Conservation (phyloP, 2,329 filamentous ascomycete species). For the Sarocladium brachiariae region DNA sequence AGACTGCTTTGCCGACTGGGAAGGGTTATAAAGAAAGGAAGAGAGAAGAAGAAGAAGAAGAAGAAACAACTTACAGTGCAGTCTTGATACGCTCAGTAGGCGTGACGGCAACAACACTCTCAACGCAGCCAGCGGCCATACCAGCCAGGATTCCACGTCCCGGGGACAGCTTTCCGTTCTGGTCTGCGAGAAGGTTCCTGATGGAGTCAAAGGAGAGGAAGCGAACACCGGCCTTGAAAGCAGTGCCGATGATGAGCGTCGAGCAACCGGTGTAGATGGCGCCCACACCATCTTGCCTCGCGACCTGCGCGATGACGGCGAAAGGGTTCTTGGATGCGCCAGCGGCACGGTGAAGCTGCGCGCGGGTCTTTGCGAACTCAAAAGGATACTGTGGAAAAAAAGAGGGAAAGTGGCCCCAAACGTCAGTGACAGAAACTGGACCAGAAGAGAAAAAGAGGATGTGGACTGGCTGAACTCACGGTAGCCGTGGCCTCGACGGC, state of each 20-base stretch:
- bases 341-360: constrained; percentile 39
- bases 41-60: no score
- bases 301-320: constrained; percentile 45
- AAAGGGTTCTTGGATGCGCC: constrained; percentile 45
- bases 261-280: constrained; percentile 59
- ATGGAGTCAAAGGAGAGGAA: constrained; percentile 62
- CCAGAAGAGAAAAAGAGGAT: no score
- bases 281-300: constrained; percentile 46
- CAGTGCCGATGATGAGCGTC: constrained; percentile 49
- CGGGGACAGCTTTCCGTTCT: constrained; percentile 50
- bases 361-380: constrained; percentile 60
- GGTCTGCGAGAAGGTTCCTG: constrained; percentile 48
- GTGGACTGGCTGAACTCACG: constrained; percentile 21
- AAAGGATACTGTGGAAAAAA: constrained; percentile 45
- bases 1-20: no score
- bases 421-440: not conserved
- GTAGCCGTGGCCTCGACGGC: constrained; percentile 46
- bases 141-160: constrained; percentile 53
- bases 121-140: constrained; percentile 56
- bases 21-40: no score
- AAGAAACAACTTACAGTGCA: constrained; percentile 34
- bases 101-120: constrained; percentile 58
- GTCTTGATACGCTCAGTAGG: constrained; percentile 65
- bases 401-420: not conserved
- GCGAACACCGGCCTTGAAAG: constrained; percentile 58